phyloP scores from a whole-genome alignment of 1,139 yeast species.

The Saccharomyces hybrid region DNA sequence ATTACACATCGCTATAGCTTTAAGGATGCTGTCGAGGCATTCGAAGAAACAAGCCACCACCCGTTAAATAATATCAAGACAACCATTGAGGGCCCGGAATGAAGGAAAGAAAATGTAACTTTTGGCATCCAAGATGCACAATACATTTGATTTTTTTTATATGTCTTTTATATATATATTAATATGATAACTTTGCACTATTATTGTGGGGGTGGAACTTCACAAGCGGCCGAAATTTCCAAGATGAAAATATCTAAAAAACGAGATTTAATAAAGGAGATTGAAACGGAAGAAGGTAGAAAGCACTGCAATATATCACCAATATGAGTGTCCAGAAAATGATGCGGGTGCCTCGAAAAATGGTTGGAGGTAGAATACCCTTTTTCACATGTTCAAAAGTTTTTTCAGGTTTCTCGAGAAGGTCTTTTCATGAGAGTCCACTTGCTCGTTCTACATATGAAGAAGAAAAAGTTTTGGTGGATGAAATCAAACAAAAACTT shows the following conservation, averaged over 20 bases:
- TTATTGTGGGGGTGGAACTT: not conserved
- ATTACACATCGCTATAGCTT: conserved; percentile 74
- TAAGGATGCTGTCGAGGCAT: conserved; percentile 73
- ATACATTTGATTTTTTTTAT: not conserved
- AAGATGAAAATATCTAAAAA: not conserved
- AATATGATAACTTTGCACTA: conserved; percentile 10
- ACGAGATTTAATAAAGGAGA: not conserved
- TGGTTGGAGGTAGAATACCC: not conserved
- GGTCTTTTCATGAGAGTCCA: conserved; percentile 23
- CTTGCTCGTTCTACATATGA: conserved; percentile 41
- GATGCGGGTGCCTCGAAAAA: not conserved
- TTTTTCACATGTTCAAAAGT: not conserved
- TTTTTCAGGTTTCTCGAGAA: not conserved
- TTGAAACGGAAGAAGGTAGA: not conserved
- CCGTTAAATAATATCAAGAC: conserved; percentile 54
- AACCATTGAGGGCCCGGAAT: conserved; percentile 49
- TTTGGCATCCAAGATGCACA: no score
- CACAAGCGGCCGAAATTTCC: not conserved
- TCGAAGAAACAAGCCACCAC: conserved; percentile 50
- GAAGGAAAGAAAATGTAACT: conserved; percentile 2
- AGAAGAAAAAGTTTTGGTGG: conserved; percentile 63
- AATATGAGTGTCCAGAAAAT: not conserved
- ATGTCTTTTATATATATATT: not conserved
- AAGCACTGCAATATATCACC: not conserved
- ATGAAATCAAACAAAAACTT: conserved; percentile 47